Conservation (phyloP, 1,139 yeast genomes). For the Magnusiomyces fungicola region DNA sequence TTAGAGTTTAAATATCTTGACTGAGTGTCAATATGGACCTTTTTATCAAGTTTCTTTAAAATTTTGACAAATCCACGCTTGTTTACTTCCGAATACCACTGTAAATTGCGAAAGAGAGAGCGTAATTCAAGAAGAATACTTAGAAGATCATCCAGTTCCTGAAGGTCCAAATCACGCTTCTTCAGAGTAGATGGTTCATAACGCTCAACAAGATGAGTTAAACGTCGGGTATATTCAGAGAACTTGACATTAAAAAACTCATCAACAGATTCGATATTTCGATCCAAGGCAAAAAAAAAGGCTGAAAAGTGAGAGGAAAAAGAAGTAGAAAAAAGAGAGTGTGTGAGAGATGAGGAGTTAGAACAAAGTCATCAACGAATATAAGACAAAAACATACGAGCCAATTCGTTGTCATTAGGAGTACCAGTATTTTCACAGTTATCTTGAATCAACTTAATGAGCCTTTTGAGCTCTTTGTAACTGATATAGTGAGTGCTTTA, state of each 20-base stretch:
- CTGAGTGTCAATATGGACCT: conserved; percentile 63
- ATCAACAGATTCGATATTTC: conserved; percentile 76
- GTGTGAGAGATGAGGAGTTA: neutral
- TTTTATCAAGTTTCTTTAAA: conserved; percentile 84
- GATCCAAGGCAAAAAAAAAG: conserved; percentile 72
- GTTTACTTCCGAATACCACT: conserved; percentile 90
- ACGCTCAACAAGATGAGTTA: conserved; percentile 38
- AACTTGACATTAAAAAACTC: conserved; percentile 67
- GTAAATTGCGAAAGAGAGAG: conserved; percentile 66
- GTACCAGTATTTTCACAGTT: conserved; percentile 12
- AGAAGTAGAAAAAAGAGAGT: neutral
- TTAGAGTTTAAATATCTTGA: conserved; percentile 60
- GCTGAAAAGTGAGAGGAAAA: conserved; percentile 36
- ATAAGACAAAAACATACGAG: conserved; percentile 21
- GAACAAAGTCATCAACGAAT: neutral
- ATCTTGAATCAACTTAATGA: conserved; percentile 49
- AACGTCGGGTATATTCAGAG: conserved; percentile 64
- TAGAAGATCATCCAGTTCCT: conserved; percentile 72
- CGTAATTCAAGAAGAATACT: conserved; percentile 71
- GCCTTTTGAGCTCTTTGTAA: conserved; percentile 77
- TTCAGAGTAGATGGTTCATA: conserved; percentile 17
- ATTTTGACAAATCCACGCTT: conserved; percentile 87
- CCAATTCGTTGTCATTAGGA: conserved; percentile 22
- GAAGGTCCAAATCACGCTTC: conserved; percentile 37
- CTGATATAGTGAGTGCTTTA: conserved; percentile 58